These are phyloP conservation scores for Phytophthora pistaciae DNA, from an alignment of 352 stramenopile genomes.

Conservation along the genomic window DNA sequence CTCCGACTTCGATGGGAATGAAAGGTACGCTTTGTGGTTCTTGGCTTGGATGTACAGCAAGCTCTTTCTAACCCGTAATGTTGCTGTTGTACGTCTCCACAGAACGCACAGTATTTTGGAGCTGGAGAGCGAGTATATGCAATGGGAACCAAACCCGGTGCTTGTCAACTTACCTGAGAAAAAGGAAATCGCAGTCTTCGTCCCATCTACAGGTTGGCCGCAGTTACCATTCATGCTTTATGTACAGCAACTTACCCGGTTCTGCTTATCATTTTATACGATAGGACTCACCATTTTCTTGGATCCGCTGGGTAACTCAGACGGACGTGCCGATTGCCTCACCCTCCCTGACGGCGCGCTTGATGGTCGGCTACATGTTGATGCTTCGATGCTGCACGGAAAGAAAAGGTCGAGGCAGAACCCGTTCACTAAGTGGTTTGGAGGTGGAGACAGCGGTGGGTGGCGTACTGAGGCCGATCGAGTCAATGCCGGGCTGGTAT, in stretches of 20 bases:
- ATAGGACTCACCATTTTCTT: constrained; percentile 60
- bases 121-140: constrained; percentile 71
- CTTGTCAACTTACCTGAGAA: constrained; percentile 54
- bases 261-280: background rate
- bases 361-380: constrained; percentile 52
- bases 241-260: background rate
- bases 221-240: background rate
- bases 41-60: background rate
- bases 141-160: constrained; percentile 62
- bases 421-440: constrained; percentile 65
- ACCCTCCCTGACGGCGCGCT: constrained; percentile 63
- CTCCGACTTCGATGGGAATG: constrained; percentile 51
- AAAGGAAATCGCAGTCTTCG: constrained; percentile 62
- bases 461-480: constrained; percentile 34
- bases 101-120: constrained; percentile 66
- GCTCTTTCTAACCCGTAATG: background rate
- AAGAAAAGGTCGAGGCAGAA: constrained; percentile 41
- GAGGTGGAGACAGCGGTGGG: constrained; percentile 14
- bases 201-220: constrained; percentile 57
- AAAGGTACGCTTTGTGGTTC: constrained; percentile 34
- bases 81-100: background rate
- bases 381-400: constrained; percentile 5
- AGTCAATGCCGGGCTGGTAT: constrained; percentile 42
- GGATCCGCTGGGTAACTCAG: constrained; percentile 41
- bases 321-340: constrained; percentile 61